Evolutionary conservation across 768 basidiomycete species (phyloP), one percentile per base, ranked within the genome.

Genomic region (Xerocomellus intermedius): DNA sequence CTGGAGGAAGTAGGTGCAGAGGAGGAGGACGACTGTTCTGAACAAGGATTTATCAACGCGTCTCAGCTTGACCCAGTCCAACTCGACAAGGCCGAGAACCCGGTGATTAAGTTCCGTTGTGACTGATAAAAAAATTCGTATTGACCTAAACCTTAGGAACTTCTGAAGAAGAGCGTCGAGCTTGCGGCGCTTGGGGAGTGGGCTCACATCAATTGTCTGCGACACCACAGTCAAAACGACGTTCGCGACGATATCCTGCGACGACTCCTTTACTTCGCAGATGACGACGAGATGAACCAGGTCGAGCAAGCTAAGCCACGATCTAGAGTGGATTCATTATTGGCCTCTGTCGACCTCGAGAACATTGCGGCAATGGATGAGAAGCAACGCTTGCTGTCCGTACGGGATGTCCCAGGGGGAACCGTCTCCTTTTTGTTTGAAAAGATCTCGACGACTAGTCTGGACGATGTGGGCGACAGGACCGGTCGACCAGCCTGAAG

Each of bases 201-300:
- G 92, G 86, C 80, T 22, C 94, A 96, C 65, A 81, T 93, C 69
- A 83, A 92, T 65, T 90, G 91, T 65, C 72, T 89, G 19, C 75
- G 72, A 42, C 61, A 72, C 6, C 66, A 71, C 16, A 73, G 79
- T 1, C 65, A 68, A 42, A 76, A 82, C 21, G 69, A 77, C 16
- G 76, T 93, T 46, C 80, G 84, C 45, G 91, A 94, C 68, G 77
- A 79, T 24, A 73, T 91, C 48, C 77, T 94, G 21, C 81, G 79
- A 8, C 76, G 72, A 47, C 72, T 90, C 22, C 67, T 72, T 43
- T 45, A 57, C 42, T 66, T 61, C 9, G 43, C 60, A 16, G 57
- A 60, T 24, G 42, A 65, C 19, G 61, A 64, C 28, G 46, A 52
- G 37, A 21, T 35, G 19, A 55, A 55, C 10, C 43, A 57, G 21